Evolutionary conservation across 352 stramenopile species (phyloP).

Genomic region (Phytopythium helicoides): DNA sequence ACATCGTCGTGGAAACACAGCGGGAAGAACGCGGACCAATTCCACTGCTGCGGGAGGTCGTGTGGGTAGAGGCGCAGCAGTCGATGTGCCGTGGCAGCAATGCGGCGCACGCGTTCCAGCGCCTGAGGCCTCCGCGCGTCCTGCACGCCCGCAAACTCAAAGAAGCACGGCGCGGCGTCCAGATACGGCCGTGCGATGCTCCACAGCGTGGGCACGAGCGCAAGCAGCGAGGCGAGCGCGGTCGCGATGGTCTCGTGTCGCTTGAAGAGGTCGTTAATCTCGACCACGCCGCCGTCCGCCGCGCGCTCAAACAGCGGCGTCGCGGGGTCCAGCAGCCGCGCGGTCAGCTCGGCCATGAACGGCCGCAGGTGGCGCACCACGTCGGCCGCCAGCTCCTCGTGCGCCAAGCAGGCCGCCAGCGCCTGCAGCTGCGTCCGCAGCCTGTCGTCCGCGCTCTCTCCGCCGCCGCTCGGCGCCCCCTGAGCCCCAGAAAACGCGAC

Average conservation of each 20-base stretch:
- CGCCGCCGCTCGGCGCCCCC: constrained; percentile 2
- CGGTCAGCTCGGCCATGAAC: constrained; percentile 71
- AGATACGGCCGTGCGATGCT: constrained; percentile 67
- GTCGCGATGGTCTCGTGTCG: constrained; percentile 48
- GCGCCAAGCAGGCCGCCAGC: constrained; percentile 49
- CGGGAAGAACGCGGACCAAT: constrained; percentile 81
- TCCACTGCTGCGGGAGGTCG: constrained; percentile 63
- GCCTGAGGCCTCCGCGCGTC: constrained; percentile 30
- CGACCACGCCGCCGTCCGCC: constrained; percentile 2
- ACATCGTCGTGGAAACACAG: constrained; percentile 71
- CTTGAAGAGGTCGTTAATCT: constrained; percentile 48
- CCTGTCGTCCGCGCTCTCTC: constrained; percentile 12
- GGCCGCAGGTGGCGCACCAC: constrained; percentile 64
- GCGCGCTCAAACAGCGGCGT: constrained; percentile 42
- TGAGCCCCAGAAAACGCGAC: constrained; percentile 14
- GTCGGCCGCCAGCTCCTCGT: constrained; percentile 37
- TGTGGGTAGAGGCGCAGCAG: constrained; percentile 50
- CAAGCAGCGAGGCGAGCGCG: constrained; percentile 54
- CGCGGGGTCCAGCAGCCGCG: constrained; percentile 52
- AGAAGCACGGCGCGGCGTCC: constrained; percentile 66
- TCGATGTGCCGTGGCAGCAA: constrained; percentile 58
- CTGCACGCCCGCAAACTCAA: constrained; percentile 64
- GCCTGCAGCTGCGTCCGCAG: constrained; percentile 41
- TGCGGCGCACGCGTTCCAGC: constrained; percentile 39
- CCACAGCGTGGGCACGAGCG: constrained; percentile 50